Evolutionary conservation across 1,139 yeast genomes (phyloP).

Genomic region (Zygosaccharomyces pseudobailii): DNA sequence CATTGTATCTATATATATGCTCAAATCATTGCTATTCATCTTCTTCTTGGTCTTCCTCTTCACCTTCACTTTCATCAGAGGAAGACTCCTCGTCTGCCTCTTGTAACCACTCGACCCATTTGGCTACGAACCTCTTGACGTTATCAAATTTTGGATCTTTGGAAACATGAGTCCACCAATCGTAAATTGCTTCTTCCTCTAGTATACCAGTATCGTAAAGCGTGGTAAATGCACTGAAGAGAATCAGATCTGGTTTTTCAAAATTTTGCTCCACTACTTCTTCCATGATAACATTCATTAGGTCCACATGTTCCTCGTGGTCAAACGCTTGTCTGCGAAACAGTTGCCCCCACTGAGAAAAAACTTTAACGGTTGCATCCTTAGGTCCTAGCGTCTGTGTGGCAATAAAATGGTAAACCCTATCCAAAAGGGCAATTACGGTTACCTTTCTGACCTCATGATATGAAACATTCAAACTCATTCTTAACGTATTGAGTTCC

Average conservation of each 20-base stretch:
- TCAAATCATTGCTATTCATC: background rate
- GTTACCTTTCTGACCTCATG: conserved; percentile 89
- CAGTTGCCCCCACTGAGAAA: conserved; percentile 74
- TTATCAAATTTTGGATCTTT: conserved; percentile 43
- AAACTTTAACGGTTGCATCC: conserved; percentile 70
- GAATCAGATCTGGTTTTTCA: conserved; percentile 32
- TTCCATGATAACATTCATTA: conserved; percentile 49
- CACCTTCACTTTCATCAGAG: conserved; percentile 38
- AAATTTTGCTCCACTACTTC: conserved; percentile 31
- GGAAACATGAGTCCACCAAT: conserved; percentile 68
- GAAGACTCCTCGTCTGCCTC: conserved; percentile 79
- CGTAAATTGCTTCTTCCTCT: conserved; percentile 72
- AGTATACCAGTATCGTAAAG: conserved; percentile 76
- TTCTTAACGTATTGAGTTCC: conserved; percentile 88
- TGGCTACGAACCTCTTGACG: conserved; percentile 55
- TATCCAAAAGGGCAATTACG: conserved; percentile 59
- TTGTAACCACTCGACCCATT: conserved; percentile 82
- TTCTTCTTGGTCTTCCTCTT: conserved; percentile 17
- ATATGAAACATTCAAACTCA: conserved; percentile 95
- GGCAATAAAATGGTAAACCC: conserved; percentile 66
- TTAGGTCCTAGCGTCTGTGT: conserved; percentile 72
- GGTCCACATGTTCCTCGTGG: conserved; percentile 68
- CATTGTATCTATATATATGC: background rate
- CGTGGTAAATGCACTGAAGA: conserved; percentile 57
- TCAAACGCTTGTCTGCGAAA: conserved; percentile 81